These are phyloP conservation scores for Phoma sp. DNA, from an alignment of 2,329 filamentous ascomycete genomes.

Conservation along the genomic window DNA sequence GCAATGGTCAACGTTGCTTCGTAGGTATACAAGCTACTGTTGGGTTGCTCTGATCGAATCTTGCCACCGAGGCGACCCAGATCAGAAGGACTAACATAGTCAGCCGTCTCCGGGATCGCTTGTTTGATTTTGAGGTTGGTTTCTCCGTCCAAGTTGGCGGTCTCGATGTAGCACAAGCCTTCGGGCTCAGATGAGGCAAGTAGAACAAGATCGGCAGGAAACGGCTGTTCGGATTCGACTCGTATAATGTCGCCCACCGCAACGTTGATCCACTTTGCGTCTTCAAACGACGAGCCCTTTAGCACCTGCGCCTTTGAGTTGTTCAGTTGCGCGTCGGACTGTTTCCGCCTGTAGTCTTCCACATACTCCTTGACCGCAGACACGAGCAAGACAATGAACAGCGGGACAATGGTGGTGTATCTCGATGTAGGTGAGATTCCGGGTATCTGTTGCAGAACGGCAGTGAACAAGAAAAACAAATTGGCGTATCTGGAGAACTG, in stretches of 20 bases:
- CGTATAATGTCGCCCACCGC: constrained; percentile 90
- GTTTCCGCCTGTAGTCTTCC: constrained; percentile 89
- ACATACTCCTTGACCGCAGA: constrained; percentile 94
- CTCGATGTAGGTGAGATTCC: constrained; percentile 92
- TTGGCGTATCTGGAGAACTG: constrained; percentile 99
- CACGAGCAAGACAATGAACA: constrained; percentile 87
- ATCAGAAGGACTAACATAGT: constrained; percentile 85
- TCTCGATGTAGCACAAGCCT: constrained; percentile 98
- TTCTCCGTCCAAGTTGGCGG: constrained; percentile 95
- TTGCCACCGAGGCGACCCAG: constrained; percentile 84
- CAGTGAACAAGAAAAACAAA: constrained; percentile 98
- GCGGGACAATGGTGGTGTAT: constrained; percentile 96
- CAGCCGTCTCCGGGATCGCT: constrained; percentile 87
- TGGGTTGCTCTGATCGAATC: constrained; percentile 93
- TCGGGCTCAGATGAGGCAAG: constrained; percentile 96
- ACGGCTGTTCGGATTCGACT: constrained; percentile 92
- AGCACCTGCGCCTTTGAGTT: constrained; percentile 84
- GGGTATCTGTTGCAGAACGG: constrained; percentile 91
- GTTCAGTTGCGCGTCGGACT: constrained; percentile 86
- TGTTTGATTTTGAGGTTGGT: constrained; percentile 99
- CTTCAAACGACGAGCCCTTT: constrained; percentile 80
- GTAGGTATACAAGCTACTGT: constrained; percentile 98
- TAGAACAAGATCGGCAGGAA: constrained; percentile 91
- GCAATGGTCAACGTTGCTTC: constrained; percentile 94
- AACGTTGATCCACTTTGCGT: constrained; percentile 93